Base-by-base conservation (phyloP, 2,329 filamentous ascomycete species). In the Botrytis galanthina region DNA sequence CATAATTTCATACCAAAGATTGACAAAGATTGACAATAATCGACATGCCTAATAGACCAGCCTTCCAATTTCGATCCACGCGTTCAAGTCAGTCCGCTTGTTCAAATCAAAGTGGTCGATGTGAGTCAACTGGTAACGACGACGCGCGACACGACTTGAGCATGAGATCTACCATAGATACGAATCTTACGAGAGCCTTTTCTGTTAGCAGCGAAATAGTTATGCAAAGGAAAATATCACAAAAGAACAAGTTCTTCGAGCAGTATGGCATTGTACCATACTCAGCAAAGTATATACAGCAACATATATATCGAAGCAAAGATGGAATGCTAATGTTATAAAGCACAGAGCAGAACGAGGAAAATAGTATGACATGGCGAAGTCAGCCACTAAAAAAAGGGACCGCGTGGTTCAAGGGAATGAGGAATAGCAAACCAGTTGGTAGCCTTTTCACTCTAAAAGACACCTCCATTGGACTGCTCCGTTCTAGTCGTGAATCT, bases 231-330 rank as follows among this genome's bases (percentile, higher is more conserved):
- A 67, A 60, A 35, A 4, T 69, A 35, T 39, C 39, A 42, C 48
- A 61, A 20, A 46, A 60, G 62, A 61, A 69, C 42, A 42, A 37
- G 14, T 60, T 39, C 51, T 68, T 61, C 48, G 48, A 59, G 4
- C 1, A 32, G 3, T 51, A 59, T 68, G 29, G 46, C 2, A 67
- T 46, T 59, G 37, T 44, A 18, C 29, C 39, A 29, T 59, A 48
- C 22, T 29, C 39, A 48, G 29, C 39, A 68, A 72, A 42, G 71
- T 69, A 72, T 7, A 46, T 7, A 60, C 35, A 59, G 20, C n/a
- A 48, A 44, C 46, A 39, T 26, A 12, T 16, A 59, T 29, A 62
- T 44, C n/a, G 5, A 69, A 72, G 32, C 14, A 59, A 20, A 59
- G 35, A 57, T 29, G 35, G 8, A 32, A 51, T 10, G 51, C 39